Conservation (phyloP, 176 grass and related monocot species). For the Ampelocalamus luodianensis region DNA sequence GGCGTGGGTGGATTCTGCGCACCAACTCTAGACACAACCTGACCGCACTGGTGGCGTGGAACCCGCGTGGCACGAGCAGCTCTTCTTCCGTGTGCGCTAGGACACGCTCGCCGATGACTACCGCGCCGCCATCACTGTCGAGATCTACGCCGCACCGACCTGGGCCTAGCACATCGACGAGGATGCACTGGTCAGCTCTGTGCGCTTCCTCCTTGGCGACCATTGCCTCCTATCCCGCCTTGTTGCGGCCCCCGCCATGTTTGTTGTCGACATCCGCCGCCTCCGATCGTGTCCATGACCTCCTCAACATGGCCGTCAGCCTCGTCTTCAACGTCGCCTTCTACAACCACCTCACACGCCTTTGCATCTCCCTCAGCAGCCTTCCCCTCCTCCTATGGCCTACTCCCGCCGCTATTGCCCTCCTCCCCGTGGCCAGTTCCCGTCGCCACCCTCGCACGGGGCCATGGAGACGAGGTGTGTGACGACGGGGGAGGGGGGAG, state of each 20-base stretch:
- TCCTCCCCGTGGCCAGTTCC: too few species aligned
- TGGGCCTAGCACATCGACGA: constrained; percentile 61
- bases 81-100: constrained; percentile 72
- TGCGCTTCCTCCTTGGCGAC: constrained; percentile 74
- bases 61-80: too few species aligned
- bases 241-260: constrained; percentile 68
- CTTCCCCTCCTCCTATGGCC: constrained; percentile 30
- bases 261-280: constrained; percentile 71
- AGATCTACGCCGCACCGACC: constrained; percentile 71
- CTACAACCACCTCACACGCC: constrained; percentile 54
- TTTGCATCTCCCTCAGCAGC: constrained; percentile 61
- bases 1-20: constrained; percentile 69
- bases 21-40: constrained; percentile 69
- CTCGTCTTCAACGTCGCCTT: constrained; percentile 58
- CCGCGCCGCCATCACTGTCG: constrained; percentile 63
- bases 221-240: constrained; percentile 65
- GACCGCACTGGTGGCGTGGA: constrained; percentile 67
- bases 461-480: too few species aligned
- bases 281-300: constrained; percentile 57
- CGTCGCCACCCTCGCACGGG: too few species aligned
- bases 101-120: constrained; percentile 71
- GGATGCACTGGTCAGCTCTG: constrained; percentile 65
- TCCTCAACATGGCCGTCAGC: constrained; percentile 61
- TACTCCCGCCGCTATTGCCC: too few species aligned
- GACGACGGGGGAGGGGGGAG: too few species aligned